Percentiles rank a stretch among this genome's conserved stretches.
Conservation (phyloP, 805 yeast species). For the Saccharomycopsis vini region DNA sequence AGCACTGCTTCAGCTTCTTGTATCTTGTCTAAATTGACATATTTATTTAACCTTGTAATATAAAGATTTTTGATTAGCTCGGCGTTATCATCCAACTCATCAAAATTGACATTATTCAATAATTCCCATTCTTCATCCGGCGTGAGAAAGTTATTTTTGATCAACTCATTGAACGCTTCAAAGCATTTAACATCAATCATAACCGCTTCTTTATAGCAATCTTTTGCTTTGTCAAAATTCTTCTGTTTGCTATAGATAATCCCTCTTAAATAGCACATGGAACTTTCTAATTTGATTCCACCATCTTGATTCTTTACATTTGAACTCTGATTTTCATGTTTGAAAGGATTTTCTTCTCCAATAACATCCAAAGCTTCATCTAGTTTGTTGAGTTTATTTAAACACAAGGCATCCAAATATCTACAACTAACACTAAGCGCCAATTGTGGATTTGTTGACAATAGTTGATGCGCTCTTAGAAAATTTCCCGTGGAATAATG, state of each 20-base stretch:
- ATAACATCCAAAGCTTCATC: slow-evolving; percentile 84
- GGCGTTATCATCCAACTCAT: slow-evolving; percentile 67
- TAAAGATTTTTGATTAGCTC: slow-evolving; percentile 74
- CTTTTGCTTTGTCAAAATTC: slow-evolving; percentile 78
- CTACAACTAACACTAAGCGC: slow-evolving; percentile 61
- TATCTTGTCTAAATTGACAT: slow-evolving; percentile 47
- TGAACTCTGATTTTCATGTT: slow-evolving; percentile 24
- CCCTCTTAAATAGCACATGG: slow-evolving; percentile 81
- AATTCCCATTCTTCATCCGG: slow-evolving; percentile 87
- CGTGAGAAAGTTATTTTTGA: slow-evolving; percentile 61
- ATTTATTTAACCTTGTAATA: slow-evolving; percentile 67
- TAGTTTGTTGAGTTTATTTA: slow-evolving; percentile 63
- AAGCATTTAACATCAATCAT: slow-evolving; percentile 82
- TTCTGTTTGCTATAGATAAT: slow-evolving; percentile 73
- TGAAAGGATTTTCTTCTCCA: slow-evolving; percentile 75
- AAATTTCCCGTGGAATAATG: slow-evolving; percentile 69
- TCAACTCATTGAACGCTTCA: slow-evolving; percentile 81
- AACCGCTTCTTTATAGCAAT: slow-evolving; percentile 79
- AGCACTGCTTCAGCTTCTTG: slow-evolving; percentile 60
- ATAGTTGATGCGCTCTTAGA: slow-evolving; percentile 65
- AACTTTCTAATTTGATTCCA: slow-evolving; percentile 79
- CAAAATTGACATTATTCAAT: slow-evolving; percentile 52
- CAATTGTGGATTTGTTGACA: slow-evolving; percentile 46
- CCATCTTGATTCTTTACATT: slow-evolving; percentile 52
- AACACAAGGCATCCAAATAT: slow-evolving; percentile 68